A percentile compares a stretch with the other conserved stretches of the same genome.
Evolutionary conservation across 1,139 yeast genomes (phyloP).

Genomic region (Diutina scorzettiae): DNA sequence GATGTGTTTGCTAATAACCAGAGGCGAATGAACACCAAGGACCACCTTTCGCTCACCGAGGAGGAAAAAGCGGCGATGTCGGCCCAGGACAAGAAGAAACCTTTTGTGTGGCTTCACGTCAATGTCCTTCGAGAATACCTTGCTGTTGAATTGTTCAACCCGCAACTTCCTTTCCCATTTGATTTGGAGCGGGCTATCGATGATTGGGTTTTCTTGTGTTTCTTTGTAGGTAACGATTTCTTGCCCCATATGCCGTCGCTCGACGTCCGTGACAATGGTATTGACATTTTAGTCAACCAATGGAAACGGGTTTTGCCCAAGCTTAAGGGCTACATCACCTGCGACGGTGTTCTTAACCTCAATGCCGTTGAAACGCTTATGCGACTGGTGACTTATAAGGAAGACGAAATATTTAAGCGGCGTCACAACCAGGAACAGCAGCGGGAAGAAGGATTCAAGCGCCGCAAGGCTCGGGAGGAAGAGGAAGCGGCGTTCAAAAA

Average conservation of each 20-base stretch:
- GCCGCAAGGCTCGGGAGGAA: slow-evolving; percentile 31
- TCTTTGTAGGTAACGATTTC: slow-evolving; percentile 96
- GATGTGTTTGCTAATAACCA: slow-evolving; percentile 83
- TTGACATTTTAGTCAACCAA: slow-evolving; percentile 77
- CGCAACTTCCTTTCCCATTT: slow-evolving; percentile 54
- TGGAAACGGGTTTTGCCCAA: slow-evolving; percentile 70
- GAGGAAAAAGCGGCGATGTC: slow-evolving; percentile 23
- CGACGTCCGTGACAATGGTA: slow-evolving; percentile 89
- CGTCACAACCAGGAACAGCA: slow-evolving; percentile 61
- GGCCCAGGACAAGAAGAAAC: slow-evolving; percentile 39
- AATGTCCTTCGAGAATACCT: slow-evolving; percentile 84
- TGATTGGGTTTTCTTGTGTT: slow-evolving; percentile 85
- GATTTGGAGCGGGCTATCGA: slow-evolving; percentile 85
- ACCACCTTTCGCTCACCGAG: slow-evolving; percentile 12
- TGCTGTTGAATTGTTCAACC: slow-evolving; percentile 70
- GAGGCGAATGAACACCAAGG: slow-evolving; percentile 29
- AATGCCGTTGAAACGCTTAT: slow-evolving; percentile 66
- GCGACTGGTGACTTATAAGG: slow-evolving; percentile 54
- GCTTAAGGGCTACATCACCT: slow-evolving; percentile 78
- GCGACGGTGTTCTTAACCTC: slow-evolving; percentile 70
- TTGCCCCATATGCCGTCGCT: slow-evolving; percentile 94
- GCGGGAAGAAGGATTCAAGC: slow-evolving; percentile 48
- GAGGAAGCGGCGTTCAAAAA: slow-evolving; percentile 24
- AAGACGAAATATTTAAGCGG: slow-evolving; percentile 69
- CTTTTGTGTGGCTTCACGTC: slow-evolving; percentile 68